These are phyloP conservation scores for Croton laevigatus DNA, from an alignment of 441 rosid species.

Conservation along the genomic window DNA sequence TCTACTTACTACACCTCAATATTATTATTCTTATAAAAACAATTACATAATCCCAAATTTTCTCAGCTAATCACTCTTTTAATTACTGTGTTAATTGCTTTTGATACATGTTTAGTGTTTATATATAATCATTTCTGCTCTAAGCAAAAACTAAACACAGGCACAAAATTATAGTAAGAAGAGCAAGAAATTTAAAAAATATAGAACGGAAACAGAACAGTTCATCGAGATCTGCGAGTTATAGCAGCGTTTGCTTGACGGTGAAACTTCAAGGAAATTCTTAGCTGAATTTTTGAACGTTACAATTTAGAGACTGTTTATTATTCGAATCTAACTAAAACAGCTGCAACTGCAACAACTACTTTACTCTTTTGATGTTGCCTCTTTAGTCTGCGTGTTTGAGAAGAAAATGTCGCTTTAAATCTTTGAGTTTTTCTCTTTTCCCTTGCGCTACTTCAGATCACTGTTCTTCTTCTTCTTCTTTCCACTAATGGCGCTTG, in stretches of 20 bases:
- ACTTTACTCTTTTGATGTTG: neutral
- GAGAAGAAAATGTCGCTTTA: slow-evolving; percentile 30
- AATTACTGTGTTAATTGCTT: neutral
- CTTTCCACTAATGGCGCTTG: neutral
- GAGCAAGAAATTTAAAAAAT: neutral
- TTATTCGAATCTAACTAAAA: slow-evolving; percentile 2
- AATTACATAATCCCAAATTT: neutral
- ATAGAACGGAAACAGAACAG: neutral
- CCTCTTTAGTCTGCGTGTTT: slow-evolving; percentile 21
- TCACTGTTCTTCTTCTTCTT: neutral
- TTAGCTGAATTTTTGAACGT: slow-evolving; percentile 8
- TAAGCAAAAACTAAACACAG: too few relatives aligned
- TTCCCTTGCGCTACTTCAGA: neutral
- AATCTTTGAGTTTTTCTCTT: neutral
- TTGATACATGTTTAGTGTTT: neutral
- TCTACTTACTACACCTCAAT: neutral
- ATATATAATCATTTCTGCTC: too few relatives aligned
- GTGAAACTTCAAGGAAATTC: slow-evolving; percentile 5
- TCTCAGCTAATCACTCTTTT: slow-evolving; percentile 6
- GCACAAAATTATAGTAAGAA: too few relatives aligned
- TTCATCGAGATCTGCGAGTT: slow-evolving; percentile 11
- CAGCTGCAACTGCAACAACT: slow-evolving; percentile 7
- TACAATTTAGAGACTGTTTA: neutral
- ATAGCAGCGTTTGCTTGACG: slow-evolving; percentile 16
- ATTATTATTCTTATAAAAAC: neutral